Evolutionary conservation across 257 asterid genomes (phyloP), one percentile per base, ranked within the genome.

Genomic region (Leptodermis oblonga): DNA sequence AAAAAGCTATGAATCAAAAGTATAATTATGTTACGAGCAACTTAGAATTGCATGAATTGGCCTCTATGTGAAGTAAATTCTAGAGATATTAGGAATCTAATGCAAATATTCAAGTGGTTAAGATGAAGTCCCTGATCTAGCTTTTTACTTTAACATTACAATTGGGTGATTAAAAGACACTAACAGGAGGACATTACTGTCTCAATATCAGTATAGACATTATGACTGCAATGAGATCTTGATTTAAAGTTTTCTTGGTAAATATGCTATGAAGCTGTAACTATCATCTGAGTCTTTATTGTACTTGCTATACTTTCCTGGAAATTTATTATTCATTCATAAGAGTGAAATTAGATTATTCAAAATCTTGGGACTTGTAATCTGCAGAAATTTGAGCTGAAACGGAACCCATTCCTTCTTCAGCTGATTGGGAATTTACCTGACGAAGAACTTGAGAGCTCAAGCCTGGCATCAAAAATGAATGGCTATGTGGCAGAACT

Each of bases 401-500:
- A 89, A 75, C 81, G 90, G 77, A 85, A 83, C n/a, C 89, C 85
- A 0, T 87, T 94, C 80, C 88, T 91, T 74, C 92, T 94, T 67
- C 97, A 91, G 73, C 74, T 94, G 86, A 90, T 91, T 22, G 99
- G 99, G 34, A 91, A 89, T 82, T 74, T 91, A 82, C 86, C 90
- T 1, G 92, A 85, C 72, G 97, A 94, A 76, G 99, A 91, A 84
- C 93, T 91, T 5, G 85, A 84, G 87, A 87, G 66, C 74, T 94
- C 96, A 74, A 85, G 64, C 74, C 78, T 89, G 76, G 97, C 95
- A 59, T 82, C 97, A 67, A 91, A 82, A 81, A 83, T 94, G 30
- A 94, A 94, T 52, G 91, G 97, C 60, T 93, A 87, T 74, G 96
- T 97, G 52, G 95, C 98, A 41, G 96, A 87, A 78, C 94, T 93